A percentile compares a stretch with the other conserved stretches of the same genome.
Evolutionary conservation across 768 basidiomycete species (phyloP).

Genomic region (Russula abietina): DNA sequence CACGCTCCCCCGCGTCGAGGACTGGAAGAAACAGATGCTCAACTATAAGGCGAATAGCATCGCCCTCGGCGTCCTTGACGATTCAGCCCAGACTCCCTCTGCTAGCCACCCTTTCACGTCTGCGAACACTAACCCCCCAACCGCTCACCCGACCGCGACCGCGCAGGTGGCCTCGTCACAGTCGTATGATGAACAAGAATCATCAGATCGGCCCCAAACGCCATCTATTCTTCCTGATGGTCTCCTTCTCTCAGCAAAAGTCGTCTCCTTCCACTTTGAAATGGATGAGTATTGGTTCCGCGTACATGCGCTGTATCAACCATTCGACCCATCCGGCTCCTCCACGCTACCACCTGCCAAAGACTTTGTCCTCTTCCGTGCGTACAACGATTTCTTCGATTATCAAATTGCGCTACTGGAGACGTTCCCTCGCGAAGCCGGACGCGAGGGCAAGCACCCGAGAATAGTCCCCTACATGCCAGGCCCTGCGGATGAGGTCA

Average conservation of each 20-base stretch:
- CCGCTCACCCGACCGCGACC: slow-evolving; percentile 17
- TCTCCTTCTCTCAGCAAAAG: slow-evolving; percentile 77
- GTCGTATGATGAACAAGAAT: slow-evolving; percentile 26
- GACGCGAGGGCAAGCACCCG: slow-evolving; percentile 55
- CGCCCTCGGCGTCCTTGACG: slow-evolving; percentile 85
- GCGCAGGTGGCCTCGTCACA: slow-evolving; percentile 26
- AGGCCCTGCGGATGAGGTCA: slow-evolving; percentile 79
- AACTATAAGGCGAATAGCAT: slow-evolving; percentile 96
- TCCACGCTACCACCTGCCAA: slow-evolving; percentile 56
- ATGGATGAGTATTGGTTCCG: slow-evolving; percentile 98
- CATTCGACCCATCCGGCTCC: slow-evolving; percentile 59
- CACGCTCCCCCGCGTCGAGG: slow-evolving; percentile 92
- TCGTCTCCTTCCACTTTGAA: slow-evolving; percentile 96
- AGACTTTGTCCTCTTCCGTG: slow-evolving; percentile 83
- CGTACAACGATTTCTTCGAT: slow-evolving; percentile 98
- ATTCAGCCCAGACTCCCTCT: slow-evolving; percentile 36
- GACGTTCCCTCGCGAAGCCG: slow-evolving; percentile 86
- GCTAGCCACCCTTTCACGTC: slow-evolving; percentile 2
- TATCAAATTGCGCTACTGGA: slow-evolving; percentile 89
- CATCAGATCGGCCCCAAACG: slow-evolving; percentile 36
- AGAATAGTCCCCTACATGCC: slow-evolving; percentile 97
- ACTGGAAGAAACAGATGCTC: slow-evolving; percentile 95
- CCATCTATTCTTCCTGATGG: slow-evolving; percentile 66
- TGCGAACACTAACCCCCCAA: slow-evolving; percentile 9
- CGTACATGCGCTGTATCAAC: slow-evolving; percentile 82